Conservation (phyloP, 768 basidiomycete species). For the Kwoniella europaea region DNA sequence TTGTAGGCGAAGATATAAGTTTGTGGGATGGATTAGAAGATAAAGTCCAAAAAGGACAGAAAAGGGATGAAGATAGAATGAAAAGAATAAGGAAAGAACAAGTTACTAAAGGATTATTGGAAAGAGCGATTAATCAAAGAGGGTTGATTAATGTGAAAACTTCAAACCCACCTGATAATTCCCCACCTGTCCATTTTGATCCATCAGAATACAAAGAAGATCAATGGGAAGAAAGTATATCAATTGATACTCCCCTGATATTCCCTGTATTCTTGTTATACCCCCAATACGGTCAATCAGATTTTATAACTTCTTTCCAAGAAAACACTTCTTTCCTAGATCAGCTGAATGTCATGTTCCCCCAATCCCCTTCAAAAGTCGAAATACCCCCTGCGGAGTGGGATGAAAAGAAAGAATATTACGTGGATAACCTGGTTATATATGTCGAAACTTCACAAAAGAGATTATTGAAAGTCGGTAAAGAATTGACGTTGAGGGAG, state of each 20-base stretch:
- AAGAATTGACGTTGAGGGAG: conserved; percentile 82
- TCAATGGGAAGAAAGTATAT: conserved; percentile 46
- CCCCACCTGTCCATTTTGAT: conserved; percentile 55
- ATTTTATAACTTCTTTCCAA: conserved; percentile 81
- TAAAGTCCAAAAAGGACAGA: conserved; percentile 47
- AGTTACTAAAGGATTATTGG: conserved; percentile 65
- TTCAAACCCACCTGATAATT: conserved; percentile 57
- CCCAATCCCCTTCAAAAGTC: conserved; percentile 59
- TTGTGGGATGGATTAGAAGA: conserved; percentile 62
- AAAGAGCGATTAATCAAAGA: conserved; percentile 72
- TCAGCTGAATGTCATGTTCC: conserved; percentile 79
- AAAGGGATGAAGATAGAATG: conserved; percentile 31
- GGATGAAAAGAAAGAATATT: conserved; percentile 76
- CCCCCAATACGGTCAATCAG: conserved; percentile 85
- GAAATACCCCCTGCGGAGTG: conserved; percentile 68
- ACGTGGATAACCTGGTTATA: conserved; percentile 68
- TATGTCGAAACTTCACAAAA: conserved; percentile 80
- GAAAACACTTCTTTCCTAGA: conserved; percentile 82
- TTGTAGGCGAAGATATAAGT: conserved; percentile 64
- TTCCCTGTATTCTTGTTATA: conserved; percentile 92
- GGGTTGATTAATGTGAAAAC: conserved; percentile 60
- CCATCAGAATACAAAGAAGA: conserved; percentile 30
- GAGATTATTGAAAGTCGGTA: conserved; percentile 85
- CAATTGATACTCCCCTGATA: conserved; percentile 68
- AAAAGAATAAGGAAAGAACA: conserved; percentile 61